Evolutionary conservation across 331 rosid species (phyloP), one percentile per base, ranked within the genome.

Genomic region (Rosa hybrid): DNA sequence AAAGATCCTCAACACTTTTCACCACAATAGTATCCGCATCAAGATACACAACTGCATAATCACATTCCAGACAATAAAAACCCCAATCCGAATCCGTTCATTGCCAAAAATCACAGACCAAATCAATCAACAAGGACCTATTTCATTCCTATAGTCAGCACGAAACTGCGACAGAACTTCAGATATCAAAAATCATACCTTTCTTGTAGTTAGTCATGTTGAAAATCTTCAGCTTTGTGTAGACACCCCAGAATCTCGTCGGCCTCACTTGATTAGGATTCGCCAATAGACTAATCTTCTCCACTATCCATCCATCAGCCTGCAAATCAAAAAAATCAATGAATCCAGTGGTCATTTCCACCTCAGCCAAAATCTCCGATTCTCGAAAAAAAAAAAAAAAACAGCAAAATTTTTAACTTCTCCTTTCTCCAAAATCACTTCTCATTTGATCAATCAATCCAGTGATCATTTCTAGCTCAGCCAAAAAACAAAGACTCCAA

Each of bases 231-330:
- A 96, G 88, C 91, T 96, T 96, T 8, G 99, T 96, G 81, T 96
- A 96, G 72, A 96, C 98, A 84, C 99, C 98, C 99, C 99, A 96
- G 84, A 96, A 96, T 75, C 99, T 90, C 86, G 78, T 89, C 0
- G 99, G 99, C 74, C 94, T 94, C 11, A 93, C 92, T 81, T 92
- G 94, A 86, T 96, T 96, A 51, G 99, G 99, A 81, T 96, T 96
- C 41, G 94, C 98, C 85, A 96, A 86, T 71, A 96, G 88, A 85
- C 85, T 96, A 80, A 96, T 96, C 90, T 86, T 90, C 89, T 92
- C 90, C 83, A 96, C 91, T 82, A 88, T 88, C 99, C 99, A 96
- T 41, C 99, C 99, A 79, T 93, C 98, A 85, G 97, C 98, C 99
- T 96, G 84, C 74, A 87, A 49, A 69, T 62, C 78, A n/a, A 76